A percentile compares a stretch with the other conserved stretches of the same genome.
Evolutionary conservation across 139 green algal species (phyloP).

Genomic region (Picochlorum sp.): DNA sequence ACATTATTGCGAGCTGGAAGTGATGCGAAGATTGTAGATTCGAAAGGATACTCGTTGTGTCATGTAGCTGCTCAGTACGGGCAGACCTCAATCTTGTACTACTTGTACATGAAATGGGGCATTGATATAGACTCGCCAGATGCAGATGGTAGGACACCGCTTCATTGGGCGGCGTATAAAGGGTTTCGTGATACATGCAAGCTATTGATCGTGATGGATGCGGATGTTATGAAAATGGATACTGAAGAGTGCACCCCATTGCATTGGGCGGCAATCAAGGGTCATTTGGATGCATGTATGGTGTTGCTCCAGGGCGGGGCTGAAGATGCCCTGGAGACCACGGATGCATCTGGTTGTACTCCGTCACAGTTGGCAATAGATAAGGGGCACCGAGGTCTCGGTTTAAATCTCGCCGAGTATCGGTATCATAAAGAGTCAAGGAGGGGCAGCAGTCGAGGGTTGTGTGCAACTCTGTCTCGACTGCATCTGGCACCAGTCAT

Average conservation of each 20-base stretch:
- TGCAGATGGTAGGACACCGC: conserved; percentile 44
- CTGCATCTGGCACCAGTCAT: conserved; percentile 76
- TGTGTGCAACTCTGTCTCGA: conserved; percentile 26
- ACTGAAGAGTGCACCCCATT: conserved; percentile 89
- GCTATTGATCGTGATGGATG: conserved; percentile 84
- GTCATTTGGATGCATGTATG: conserved; percentile 81
- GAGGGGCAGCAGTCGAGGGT: conserved; percentile 10
- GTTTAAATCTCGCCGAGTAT: conserved; percentile 45
- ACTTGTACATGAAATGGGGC: conserved; percentile 76
- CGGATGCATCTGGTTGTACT: conserved; percentile 76
- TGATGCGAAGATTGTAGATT: conserved; percentile 27
- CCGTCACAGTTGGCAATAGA: conserved; percentile 82
- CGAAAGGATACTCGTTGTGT: conserved; percentile 59
- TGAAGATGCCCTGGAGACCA: conserved; percentile 36
- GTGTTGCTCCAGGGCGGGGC: conserved; percentile 80
- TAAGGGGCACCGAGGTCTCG: conserved; percentile 84
- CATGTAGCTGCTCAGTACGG: conserved; percentile 95
- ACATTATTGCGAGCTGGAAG: conserved; percentile 55
- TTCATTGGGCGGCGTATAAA: conserved; percentile 90
- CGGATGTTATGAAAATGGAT: conserved; percentile 43
- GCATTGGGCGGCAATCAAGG: conserved; percentile 93
- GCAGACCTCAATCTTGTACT: conserved; percentile 85
- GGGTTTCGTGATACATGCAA: conserved; percentile 68
- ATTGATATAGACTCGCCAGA: conserved; percentile 66
- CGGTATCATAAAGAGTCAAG: conserved; percentile 36